phyloP scores from a whole-genome alignment of 1,284 basidiomycete genomes.

The Taiwanofungus camphoratus region DNA sequence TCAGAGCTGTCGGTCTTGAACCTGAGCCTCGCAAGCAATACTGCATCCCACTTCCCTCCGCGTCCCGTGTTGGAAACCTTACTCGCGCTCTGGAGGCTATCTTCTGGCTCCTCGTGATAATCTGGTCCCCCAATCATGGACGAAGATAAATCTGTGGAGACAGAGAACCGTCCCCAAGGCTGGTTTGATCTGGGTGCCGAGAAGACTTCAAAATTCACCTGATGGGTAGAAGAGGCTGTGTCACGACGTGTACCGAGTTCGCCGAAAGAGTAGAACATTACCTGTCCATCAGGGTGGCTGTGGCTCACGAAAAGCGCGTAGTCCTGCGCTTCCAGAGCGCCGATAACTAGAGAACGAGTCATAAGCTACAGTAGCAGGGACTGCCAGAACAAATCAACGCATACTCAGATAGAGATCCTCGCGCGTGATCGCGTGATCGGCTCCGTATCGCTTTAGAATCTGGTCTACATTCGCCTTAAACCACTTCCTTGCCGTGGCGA shows the following conservation, averaged over 20 bases:
- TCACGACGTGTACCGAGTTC: no score
- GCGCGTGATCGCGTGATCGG: conserved; percentile 49
- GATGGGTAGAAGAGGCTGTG: conserved; percentile 3
- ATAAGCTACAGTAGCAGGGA: not conserved
- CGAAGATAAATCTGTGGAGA: conserved; percentile 35
- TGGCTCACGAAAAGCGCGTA: conserved; percentile 70
- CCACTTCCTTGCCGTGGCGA: conserved; percentile 63
- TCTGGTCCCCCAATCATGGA: conserved; percentile 27
- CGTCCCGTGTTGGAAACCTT: conserved; percentile 11
- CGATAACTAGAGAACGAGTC: conserved; percentile 46
- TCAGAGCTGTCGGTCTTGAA: conserved; percentile 49
- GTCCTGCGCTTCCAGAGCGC: conserved; percentile 59
- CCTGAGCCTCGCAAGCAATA: conserved; percentile 47
- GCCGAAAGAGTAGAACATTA: conserved; percentile 22
- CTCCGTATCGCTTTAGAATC: conserved; percentile 52
- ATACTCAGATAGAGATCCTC: conserved; percentile 69
- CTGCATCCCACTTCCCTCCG: conserved; percentile 31
- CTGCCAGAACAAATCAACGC: conserved; percentile 18
- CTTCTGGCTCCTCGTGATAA: conserved; percentile 14
- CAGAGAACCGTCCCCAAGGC: conserved; percentile 66
- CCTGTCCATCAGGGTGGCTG: conserved; percentile 58
- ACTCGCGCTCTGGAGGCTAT: conserved; percentile 5
- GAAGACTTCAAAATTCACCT: conserved; percentile 65
- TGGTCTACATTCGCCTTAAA: conserved; percentile 63
- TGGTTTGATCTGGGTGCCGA: conserved; percentile 41